Evolutionary conservation across 2,329 filamentous ascomycete species (phyloP), one percentile per base, ranked within the genome.

Genomic region (Pezicula radicicola): DNA sequence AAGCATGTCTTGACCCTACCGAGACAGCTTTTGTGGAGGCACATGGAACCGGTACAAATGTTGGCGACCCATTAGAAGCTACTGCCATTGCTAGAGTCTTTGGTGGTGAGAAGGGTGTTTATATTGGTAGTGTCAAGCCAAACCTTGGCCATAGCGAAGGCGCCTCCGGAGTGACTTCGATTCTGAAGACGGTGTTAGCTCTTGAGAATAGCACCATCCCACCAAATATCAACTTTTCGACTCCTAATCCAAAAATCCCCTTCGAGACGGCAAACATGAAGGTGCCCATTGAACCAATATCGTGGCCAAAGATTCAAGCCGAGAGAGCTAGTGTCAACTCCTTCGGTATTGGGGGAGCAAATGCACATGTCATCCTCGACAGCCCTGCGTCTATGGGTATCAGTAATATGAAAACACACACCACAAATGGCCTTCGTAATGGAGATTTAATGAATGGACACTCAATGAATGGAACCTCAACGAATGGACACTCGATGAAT

Each of bases 181-280:
- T 51, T 12, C 25, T 51, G 3, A 61, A 58, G 16, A 28, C 25
- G 13, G 25, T 41, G 9, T 16, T 51, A 5, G 44, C 35, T 42
- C 35, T 51, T 28, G 42, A 48, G 36, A 66, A 67, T 33, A 66
- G 66, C 1, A 63, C 70, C 12, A 67, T 73, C 18, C 65, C 68
- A 15, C 35, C 46, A 40, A 48, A 27, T 28, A 18, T 48, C 15
- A 39, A 39, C 18, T 48, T 40, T 19, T 15, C 21, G 19, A 48
- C 16, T n/a, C 46, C 46, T 12, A 48, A 48, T 40, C 46, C 46
- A 55, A 66, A 66, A 3, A 67, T 75, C 3, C 1, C 37, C 4
- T 40, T 40, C 15, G 44, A 33, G 6, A 33, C 9, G 25, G 25
- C 5, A 28, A 28, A 46, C 28, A 33, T 48, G 19, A 56, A 54